Evolutionary conservation across 306 rosid species (phyloP).

Genomic region (Arachis stenosperma): DNA sequence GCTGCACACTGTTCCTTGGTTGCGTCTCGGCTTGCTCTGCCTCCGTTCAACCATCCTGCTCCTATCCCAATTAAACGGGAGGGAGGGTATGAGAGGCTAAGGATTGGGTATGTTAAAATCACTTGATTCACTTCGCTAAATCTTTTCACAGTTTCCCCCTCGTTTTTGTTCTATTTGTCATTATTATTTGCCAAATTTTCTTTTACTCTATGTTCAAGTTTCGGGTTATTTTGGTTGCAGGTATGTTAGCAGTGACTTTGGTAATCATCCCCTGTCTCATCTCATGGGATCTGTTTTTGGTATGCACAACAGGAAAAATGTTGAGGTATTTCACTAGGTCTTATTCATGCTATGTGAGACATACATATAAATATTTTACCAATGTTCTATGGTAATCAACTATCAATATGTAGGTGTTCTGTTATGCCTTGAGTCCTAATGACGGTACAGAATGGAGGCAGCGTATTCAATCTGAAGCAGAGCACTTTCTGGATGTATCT

Average conservation of each 20-base stretch:
- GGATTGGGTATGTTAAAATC: constrained; percentile 76
- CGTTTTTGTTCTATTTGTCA: constrained; percentile 28
- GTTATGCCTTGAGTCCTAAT: constrained; percentile 94
- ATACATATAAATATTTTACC: neutral
- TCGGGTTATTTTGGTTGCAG: constrained; percentile 38
- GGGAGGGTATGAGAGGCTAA: constrained; percentile 73
- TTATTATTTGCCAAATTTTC: neutral
- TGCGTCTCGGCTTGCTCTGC: constrained; percentile 87
- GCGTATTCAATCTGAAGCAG: constrained; percentile 87
- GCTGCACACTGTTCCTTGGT: constrained; percentile 90
- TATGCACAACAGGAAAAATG: constrained; percentile 81
- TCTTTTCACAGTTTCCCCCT: neutral
- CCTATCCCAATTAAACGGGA: constrained; percentile 63
- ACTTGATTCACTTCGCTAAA: neutral
- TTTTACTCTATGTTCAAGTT: neutral
- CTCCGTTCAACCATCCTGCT: constrained; percentile 79
- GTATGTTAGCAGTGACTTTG: constrained; percentile 59
- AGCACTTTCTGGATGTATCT: constrained; percentile 92
- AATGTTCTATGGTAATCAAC: constrained; percentile 11
- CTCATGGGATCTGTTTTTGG: constrained; percentile 98
- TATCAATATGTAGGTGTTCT: constrained; percentile 67
- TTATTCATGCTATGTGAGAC: constrained; percentile 5
- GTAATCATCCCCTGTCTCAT: constrained; percentile 71
- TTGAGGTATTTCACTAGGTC: constrained; percentile 64
- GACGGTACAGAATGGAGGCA: constrained; percentile 98